Evolutionary conservation across 208 protist species (phyloP).

Genomic region (Giardia muris): DNA sequence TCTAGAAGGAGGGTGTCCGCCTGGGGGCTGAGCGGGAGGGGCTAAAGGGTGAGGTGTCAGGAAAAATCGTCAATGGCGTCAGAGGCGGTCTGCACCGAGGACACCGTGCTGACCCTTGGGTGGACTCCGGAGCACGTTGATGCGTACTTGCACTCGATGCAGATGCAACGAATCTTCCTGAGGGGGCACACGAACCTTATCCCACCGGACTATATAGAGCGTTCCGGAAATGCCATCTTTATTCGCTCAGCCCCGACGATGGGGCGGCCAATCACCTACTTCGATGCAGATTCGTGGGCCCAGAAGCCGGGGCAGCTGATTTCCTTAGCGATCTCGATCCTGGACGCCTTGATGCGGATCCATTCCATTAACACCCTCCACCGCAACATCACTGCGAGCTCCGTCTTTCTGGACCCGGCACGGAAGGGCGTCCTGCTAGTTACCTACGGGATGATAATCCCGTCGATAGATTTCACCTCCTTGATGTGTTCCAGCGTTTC

Average conservation of each 20-base stretch:
- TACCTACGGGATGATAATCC: neutral
- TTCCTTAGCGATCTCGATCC: neutral
- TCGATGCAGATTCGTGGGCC: neutral
- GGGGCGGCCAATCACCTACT: neutral
- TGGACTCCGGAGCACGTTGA: neutral
- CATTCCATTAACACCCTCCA: neutral
- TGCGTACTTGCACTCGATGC: neutral
- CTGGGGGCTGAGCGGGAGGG: too few species aligned
- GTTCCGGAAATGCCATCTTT: neutral
- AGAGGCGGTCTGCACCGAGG: neutral
- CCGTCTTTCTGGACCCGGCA: neutral
- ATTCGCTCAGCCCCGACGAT: neutral
- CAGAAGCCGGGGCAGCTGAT: neutral
- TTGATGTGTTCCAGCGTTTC: neutral
- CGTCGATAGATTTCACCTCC: neutral
- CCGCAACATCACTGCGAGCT: neutral
- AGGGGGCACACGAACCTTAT: neutral
- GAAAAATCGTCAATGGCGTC: too few species aligned
- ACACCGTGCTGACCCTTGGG: neutral
- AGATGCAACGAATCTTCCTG: neutral
- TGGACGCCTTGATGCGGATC: neutral
- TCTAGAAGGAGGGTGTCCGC: too few species aligned
- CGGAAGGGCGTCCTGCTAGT: neutral
- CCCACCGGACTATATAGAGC: neutral
- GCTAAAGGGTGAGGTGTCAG: too few species aligned